Conservation (phyloP, 768 basidiomycete genomes). For the Tubosaeta sp. region DNA sequence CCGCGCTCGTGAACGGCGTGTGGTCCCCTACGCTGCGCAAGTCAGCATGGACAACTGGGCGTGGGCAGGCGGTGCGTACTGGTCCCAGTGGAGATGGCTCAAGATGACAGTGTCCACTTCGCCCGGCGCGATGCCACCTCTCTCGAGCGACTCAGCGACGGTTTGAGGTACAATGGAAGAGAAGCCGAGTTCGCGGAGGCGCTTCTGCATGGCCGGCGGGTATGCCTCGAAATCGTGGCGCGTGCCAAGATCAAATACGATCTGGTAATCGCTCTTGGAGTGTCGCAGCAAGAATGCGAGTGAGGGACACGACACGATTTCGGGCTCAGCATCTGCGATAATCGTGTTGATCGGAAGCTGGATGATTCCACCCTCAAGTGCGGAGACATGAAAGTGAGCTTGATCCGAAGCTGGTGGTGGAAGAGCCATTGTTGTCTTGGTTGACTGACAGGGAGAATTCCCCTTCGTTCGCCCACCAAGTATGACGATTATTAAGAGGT, state of each 20-base stretch:
- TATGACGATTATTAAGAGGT: background rate
- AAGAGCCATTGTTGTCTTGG: conserved; percentile 1
- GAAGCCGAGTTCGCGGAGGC: conserved; percentile 6
- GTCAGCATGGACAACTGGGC: background rate
- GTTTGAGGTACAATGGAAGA: conserved; percentile 27
- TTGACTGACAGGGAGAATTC: background rate
- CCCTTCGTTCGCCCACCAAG: too few relatives aligned
- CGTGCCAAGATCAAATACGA: conserved; percentile 56
- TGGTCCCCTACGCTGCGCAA: conserved; percentile 40
- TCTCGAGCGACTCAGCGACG: conserved; percentile 44
- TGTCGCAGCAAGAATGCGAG: conserved; percentile 53
- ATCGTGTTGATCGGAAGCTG: conserved; percentile 35
- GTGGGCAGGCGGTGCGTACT: conserved; percentile 12
- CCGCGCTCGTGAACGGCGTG: conserved; percentile 40
- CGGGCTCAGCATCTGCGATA: conserved; percentile 32
- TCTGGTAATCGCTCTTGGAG: conserved; percentile 33
- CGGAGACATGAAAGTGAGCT: conserved; percentile 51
- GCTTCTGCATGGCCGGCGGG: conserved; percentile 31
- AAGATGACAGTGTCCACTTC: conserved; percentile 44
- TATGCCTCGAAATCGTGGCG: conserved; percentile 44
- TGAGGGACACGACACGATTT: conserved; percentile 35
- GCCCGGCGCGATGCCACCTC: conserved; percentile 43
- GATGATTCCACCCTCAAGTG: conserved; percentile 49
- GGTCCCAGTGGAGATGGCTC: conserved; percentile 55
- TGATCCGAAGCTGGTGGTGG: conserved; percentile 32